These are phyloP conservation scores for Hygrocybe punicea DNA, from an alignment of 768 basidiomycete genomes.

Conservation along the genomic window DNA sequence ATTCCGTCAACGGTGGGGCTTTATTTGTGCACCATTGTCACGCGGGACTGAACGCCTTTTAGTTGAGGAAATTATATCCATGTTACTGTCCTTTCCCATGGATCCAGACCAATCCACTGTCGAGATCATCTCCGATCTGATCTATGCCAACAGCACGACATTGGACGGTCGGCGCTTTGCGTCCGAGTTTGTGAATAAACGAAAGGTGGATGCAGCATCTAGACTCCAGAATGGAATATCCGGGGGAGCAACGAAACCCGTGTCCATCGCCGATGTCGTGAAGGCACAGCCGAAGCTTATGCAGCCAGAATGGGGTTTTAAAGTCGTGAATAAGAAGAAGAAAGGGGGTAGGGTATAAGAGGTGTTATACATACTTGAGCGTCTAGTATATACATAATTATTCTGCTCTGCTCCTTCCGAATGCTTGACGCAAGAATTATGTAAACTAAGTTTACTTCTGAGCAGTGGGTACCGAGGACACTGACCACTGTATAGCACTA, in stretches of 20 bases:
- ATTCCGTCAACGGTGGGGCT: constrained; percentile 63
- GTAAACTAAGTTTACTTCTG: too few species aligned
- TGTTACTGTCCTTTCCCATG: constrained; percentile 91
- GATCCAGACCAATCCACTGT: constrained; percentile 78
- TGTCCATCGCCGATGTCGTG: constrained; percentile 86
- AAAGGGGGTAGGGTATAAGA: constrained; percentile 60
- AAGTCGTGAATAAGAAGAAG: constrained; percentile 95
- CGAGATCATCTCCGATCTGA: constrained; percentile 93
- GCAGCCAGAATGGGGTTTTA: constrained; percentile 83
- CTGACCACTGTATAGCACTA: too few species aligned
- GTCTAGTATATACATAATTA: not conserved
- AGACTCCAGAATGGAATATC: constrained; percentile 44
- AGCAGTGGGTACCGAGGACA: too few species aligned
- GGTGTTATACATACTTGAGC: not conserved
- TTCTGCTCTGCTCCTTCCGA: too few species aligned
- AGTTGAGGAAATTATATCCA: constrained; percentile 96
- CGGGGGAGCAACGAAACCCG: constrained; percentile 46
- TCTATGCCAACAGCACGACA: constrained; percentile 92
- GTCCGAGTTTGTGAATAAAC: constrained; percentile 80
- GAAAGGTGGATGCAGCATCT: constrained; percentile 74
- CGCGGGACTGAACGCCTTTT: not conserved
- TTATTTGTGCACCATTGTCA: not conserved
- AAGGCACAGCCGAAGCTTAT: constrained; percentile 78
- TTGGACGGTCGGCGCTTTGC: constrained; percentile 95
- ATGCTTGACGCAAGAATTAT: too few species aligned